These are phyloP conservation scores for Asterophora parasitica DNA, from an alignment of 768 basidiomycete genomes.

Conservation along the genomic window DNA sequence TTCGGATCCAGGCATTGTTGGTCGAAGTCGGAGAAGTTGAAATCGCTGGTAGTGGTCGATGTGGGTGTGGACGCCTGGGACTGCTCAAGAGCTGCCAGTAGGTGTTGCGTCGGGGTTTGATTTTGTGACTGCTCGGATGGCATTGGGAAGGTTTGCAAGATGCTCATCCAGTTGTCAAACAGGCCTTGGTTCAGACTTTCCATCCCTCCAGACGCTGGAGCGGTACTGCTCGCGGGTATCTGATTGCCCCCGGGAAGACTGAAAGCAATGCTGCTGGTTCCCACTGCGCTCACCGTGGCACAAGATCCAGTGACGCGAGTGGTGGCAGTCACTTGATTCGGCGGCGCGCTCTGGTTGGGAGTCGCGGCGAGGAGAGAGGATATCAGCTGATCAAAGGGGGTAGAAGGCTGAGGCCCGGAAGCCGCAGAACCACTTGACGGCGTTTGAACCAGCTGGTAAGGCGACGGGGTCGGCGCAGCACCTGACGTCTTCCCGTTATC, in stretches of 20 bases:
- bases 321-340: not conserved
- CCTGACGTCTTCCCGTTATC: conserved; percentile 15
- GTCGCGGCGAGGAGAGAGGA: conserved; percentile 33
- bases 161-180: conserved; percentile 48
- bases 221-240: not conserved
- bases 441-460: conserved; percentile 5
- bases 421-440: not conserved
- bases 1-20: not conserved
- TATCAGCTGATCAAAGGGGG: conserved; percentile 36
- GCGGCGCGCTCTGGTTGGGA: conserved; percentile 6
- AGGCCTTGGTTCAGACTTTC: conserved; percentile 31
- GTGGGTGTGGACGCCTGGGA: conserved; percentile 6
- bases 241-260: conserved; percentile 4
- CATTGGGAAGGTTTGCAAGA: conserved; percentile 42
- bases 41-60: conserved; percentile 2
- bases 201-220: not conserved
- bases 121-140: conserved; percentile 21
- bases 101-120: not conserved
- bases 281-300: conserved; percentile 2
- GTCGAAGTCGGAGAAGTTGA: conserved; percentile 15
- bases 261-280: not conserved
- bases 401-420: conserved; percentile 15
- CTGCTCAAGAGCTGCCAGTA: not conserved
- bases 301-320: conserved; percentile 1
- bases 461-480: not conserved